A percentile compares a stretch with the other conserved stretches of the same genome.
Evolutionary conservation across 179 eudicot species (phyloP).

Genomic region (Patellifolia procumbens): DNA sequence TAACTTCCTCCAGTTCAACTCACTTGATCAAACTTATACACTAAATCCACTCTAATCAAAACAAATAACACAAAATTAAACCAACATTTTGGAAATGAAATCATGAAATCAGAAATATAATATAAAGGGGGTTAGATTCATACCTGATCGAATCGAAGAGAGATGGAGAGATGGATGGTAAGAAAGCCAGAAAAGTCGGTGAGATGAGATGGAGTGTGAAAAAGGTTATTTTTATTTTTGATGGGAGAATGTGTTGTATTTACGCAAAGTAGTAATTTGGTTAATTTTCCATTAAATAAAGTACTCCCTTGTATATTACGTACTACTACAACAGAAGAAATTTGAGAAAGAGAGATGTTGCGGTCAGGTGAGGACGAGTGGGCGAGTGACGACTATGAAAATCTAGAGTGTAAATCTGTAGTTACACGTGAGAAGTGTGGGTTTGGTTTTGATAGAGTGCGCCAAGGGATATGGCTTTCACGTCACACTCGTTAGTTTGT

Average conservation of each 20-base stretch:
- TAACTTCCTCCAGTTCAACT: not conserved
- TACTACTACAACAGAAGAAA: no score
- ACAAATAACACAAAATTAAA: not conserved
- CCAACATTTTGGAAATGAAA: not conserved
- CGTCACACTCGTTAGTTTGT: not conserved
- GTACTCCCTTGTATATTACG: no score
- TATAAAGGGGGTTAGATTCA: not conserved
- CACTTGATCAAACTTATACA: not conserved
- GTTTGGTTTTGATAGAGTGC: not conserved
- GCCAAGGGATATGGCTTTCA: not conserved
- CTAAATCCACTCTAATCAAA: not conserved
- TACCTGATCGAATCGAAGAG: not conserved
- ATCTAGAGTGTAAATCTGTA: not conserved
- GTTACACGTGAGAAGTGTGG: conserved; percentile 10
- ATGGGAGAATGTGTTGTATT: not conserved
- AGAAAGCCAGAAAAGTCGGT: not conserved
- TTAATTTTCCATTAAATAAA: no score
- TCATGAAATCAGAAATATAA: not conserved
- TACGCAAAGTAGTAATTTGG: conserved; percentile 5
- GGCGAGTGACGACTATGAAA: not conserved
- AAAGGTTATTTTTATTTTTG: not conserved
- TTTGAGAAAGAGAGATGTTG: not conserved
- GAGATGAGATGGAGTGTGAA: not conserved
- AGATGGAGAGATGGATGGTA: not conserved
- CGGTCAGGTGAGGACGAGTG: not conserved